Base-by-base conservation (phyloP, 371 early-diverging fungal genomes). In the Funneliformis caledonium region DNA sequence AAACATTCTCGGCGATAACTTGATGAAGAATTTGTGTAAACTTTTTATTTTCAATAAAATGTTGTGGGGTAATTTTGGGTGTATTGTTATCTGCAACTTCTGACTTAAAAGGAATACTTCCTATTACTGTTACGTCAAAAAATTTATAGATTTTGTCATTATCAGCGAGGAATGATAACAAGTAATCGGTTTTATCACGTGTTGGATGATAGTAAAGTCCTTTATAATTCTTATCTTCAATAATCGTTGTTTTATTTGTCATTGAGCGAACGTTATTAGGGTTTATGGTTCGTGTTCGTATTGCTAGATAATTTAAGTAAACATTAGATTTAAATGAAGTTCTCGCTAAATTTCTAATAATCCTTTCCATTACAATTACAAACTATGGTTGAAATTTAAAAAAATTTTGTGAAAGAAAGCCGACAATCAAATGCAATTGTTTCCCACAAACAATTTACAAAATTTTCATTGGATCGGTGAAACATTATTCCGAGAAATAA, bases 21-120 rank as follows among this genome's bases (percentile, higher is more conserved):
- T 81, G 59, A 16, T 86, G 87, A 62, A 89, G 67, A 73, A 88
- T 85, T 19, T 85, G 73, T 2, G 85, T 80, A 82, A 88, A 89
- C 43, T 78, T 47, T 2, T 81, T 48, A 78, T 89, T 89, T 72
- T 86, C 88, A 10, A 83, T 79, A 82, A 89, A 89, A 10, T 70
- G 47, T 14, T 65, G 70, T 47, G 84, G 82, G 10, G 45, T 70
- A 43, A 42, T 10, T 45, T 70, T 14, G 19, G 70, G 70, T 16
- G 5, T 56, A 16, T 56, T 56, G 6, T 56, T n/a, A 10, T 26
- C 31, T 1, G 22, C 37, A 7, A 43, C 12, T 43, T 19, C 9
- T 61, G 19, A 19, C 16, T 72, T n/a, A 61, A 42, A 59, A 16
- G 76, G 61, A 22, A 76, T 26, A 43, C 76, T 60, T 14, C 76